phyloP scores from a whole-genome alignment of 192 early-diverging fungal genomes.

The Entomortierella lignicola region DNA sequence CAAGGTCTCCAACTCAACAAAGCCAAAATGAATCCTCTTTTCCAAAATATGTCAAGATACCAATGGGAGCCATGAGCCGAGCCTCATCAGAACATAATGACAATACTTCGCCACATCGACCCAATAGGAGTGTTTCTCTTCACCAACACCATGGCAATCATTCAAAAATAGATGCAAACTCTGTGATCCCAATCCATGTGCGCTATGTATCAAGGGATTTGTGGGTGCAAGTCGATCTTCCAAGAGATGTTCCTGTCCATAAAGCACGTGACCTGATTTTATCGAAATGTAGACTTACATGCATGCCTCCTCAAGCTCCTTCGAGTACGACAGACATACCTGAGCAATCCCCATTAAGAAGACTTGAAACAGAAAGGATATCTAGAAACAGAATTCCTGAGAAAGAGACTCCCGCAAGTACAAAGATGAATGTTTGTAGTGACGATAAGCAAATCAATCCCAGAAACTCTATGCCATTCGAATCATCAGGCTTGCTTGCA shows the following conservation, averaged over 20 bases:
- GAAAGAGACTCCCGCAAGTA: too few relatives aligned
- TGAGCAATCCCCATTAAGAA: not conserved
- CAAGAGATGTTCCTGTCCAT: constrained; percentile 36
- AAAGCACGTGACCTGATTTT: constrained; percentile 34
- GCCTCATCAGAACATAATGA: not conserved
- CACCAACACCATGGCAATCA: not conserved
- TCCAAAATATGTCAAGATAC: not conserved
- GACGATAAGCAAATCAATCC: too few relatives aligned
- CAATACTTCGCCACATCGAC: not conserved
- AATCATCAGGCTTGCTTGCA: not conserved
- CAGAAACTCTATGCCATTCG: not conserved
- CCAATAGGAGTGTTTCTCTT: not conserved
- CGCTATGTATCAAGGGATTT: constrained; percentile 45
- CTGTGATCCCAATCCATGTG: constrained; percentile 37
- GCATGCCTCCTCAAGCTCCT: constrained; percentile 7
- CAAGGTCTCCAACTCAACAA: not conserved
- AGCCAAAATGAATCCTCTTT: not conserved
- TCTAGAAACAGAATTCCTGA: not conserved
- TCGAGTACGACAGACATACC: not conserved
- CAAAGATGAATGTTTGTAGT: too few relatives aligned
- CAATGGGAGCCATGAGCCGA: not conserved
- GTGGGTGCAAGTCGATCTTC: constrained; percentile 42
- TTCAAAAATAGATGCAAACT: constrained; percentile 6
- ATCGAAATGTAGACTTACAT: constrained; percentile 27
- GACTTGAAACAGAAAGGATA: not conserved